These are phyloP conservation scores for Sphagnum contortum DNA, from an alignment of 225 moss, liverwort and hornwort genomes.

Conservation along the genomic window DNA sequence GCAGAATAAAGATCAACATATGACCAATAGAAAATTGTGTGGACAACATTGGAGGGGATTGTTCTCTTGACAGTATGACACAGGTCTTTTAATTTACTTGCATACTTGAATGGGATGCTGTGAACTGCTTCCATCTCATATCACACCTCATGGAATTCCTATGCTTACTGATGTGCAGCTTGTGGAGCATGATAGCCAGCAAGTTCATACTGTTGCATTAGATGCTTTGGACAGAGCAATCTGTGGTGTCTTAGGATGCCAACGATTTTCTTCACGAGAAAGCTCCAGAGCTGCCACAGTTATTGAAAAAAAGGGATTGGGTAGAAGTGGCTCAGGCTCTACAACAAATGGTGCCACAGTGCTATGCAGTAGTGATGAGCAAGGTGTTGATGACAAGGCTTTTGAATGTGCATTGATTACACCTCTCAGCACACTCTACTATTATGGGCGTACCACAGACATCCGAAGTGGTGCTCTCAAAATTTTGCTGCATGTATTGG, in stretches of 20 bases:
- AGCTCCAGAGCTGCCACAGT: constrained; percentile 11
- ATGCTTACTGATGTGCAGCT: constrained; percentile 21
- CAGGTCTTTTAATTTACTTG: no score
- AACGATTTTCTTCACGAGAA: constrained; percentile 43
- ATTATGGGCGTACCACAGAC: constrained; percentile 58
- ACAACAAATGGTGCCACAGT: background rate
- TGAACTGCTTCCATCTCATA: no score
- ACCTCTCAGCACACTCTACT: constrained; percentile 68
- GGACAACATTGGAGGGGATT: no score
- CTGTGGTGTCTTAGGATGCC: constrained; percentile 64
- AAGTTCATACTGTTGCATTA: constrained; percentile 80
- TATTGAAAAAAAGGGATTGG: constrained; percentile 13
- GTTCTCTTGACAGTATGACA: no score
- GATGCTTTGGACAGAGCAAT: constrained; percentile 98
- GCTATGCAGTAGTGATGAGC: constrained; percentile 9
- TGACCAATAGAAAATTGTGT: no score
- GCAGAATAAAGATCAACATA: no score
- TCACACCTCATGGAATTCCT: no score
- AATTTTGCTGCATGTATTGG: constrained; percentile 86
- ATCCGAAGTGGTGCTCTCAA: constrained; percentile 79
- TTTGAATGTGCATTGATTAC: constrained; percentile 80
- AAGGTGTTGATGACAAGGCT: constrained; percentile 42
- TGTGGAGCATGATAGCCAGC: constrained; percentile 82
- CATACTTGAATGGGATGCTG: no score
- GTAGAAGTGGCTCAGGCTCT: constrained; percentile 14